Base-by-base conservation (phyloP, 257 asterid species). In the Plantago ovata region DNA sequence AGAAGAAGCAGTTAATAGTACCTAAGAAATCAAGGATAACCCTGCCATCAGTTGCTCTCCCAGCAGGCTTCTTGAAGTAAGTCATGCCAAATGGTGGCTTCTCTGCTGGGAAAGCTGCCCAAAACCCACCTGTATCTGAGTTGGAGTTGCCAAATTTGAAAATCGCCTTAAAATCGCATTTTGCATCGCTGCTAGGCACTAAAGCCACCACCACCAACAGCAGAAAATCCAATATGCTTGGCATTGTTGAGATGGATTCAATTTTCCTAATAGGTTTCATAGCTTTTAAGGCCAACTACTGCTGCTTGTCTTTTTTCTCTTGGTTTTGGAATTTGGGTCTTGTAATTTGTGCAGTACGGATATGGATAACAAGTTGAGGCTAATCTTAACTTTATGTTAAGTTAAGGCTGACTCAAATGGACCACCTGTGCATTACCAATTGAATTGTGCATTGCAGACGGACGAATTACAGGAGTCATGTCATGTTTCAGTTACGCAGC, bases 11-110 rank as follows among this genome's bases (percentile, higher is more conserved):
- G n/a, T 22, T n/a, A 20, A 10, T 50, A 50, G 38, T 75, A 90
- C 96, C 98, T 60, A 90, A 71, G 36, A 90, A 90, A 74, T 90
- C 98, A 21, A 87, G 12, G 53, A 84, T 67, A 68, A 90, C 67
- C 57, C 98, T 68, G 61, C 96, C 98, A 55, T 90, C 98, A 53
- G 85, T 80, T n/a, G 95, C 89, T 51, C 98, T 64, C 0, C 97
- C 94, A 12, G 61, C 77, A 3, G 97, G 94, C 58, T 53, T 89
- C 12, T 75, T 74, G 80, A 89, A 89, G 73, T 74, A 89, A 39
- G 94, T 89, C 89, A 81, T 86, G 62, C 97, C 94, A 52, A 69
- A 51, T 4, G 97, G 97, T 3, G 67, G 74, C 13, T 63, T 53
- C 65, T 77, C 81, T 4, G 92, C 64, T 14, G 95, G 95, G 32